Evolutionary conservation across 352 stramenopile species (phyloP).

Genomic region (Globisporangium cystogenes): DNA sequence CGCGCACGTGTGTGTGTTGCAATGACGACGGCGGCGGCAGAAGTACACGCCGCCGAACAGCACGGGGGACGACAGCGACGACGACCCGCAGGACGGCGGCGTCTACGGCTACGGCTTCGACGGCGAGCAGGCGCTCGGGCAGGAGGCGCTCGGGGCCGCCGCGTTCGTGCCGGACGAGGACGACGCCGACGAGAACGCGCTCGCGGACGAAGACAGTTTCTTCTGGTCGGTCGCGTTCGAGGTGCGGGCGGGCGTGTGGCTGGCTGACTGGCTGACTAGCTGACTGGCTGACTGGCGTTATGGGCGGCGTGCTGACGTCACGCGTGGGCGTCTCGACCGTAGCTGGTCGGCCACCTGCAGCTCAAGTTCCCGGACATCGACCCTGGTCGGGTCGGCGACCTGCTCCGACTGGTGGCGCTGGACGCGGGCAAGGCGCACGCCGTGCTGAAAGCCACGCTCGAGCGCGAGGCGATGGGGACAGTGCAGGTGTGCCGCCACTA

Average conservation of each 20-base stretch:
- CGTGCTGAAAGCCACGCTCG: conserved; percentile 69
- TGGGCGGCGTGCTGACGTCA: too few relatives aligned
- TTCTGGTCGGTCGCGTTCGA: conserved; percentile 86
- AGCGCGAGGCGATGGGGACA: conserved; percentile 59
- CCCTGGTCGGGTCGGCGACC: conserved; percentile 60
- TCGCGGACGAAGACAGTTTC: conserved; percentile 77
- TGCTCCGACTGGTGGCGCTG: conserved; percentile 67
- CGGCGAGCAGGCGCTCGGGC: not conserved
- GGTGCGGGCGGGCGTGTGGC: conserved; percentile 23
- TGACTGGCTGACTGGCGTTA: not conserved
- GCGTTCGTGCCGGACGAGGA: not conserved
- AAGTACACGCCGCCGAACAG: conserved; percentile 12
- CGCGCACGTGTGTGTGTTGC: too few relatives aligned
- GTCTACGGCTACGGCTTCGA: conserved; percentile 5
- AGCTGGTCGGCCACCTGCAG: conserved; percentile 78
- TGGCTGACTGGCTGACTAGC: not conserved
- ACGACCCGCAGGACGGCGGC: conserved; percentile 1
- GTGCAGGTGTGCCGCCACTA: conserved; percentile 82
- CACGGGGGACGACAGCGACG: conserved; percentile 9
- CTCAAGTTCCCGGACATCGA: conserved; percentile 82
- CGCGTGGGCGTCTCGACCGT: conserved; percentile 7
- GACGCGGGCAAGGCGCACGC: conserved; percentile 72
- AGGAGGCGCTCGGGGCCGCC: not conserved
- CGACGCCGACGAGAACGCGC: conserved; percentile 5
- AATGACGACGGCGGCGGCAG: too few relatives aligned